Base-by-base conservation (phyloP, 768 basidiomycete species). In the Dioszegia aurantiaca region DNA sequence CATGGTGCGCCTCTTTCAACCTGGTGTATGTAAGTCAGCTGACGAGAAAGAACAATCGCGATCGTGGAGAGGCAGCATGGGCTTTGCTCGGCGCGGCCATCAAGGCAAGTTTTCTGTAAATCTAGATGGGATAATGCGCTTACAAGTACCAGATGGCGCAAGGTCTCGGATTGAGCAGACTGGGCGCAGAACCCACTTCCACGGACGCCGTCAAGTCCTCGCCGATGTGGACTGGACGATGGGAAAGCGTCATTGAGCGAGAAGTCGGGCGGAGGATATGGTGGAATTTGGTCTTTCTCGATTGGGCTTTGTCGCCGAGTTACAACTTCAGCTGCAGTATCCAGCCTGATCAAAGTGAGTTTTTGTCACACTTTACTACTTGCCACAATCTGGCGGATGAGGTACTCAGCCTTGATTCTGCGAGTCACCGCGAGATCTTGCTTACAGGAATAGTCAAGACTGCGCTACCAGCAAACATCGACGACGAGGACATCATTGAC, bases 251-350 rank as follows among this genome's bases (percentile, higher is more conserved):
- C n/a, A 69, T 77, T 46, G 70, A 75, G 44, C 64, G 77, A 14
- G 77, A 78, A 57, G 71, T 75, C 21, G 77, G 73, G 0, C 49
- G 77, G 16, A 60, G 76, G 41, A 61, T 75, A 0, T 78, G 76
- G 76, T 77, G 77, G 76, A 76, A 76, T 55, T 52, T 76, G 14
- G 75, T 76, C 2, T 78, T 73, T 59, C 58, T 78, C 11, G 77
- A 78, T 65, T 78, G 77, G 77, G 65, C 69, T 39, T 56, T 77
- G 10, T 73, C 77, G 0, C 73, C 74, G 4, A 72, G 68, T 16
- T 78, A 77, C 55, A 70, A 73, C 39, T 75, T 70, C 44, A 67
- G 65, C 16, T 70, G 65, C 55, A 72, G 68, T 42, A 74, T 78
- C 10, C 72, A 75, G 24, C 75, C 77, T 28, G 75, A 78, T 67